These are phyloP conservation scores for Dovyalis caffra DNA, from an alignment of 345 rosid species.

Conservation along the genomic window DNA sequence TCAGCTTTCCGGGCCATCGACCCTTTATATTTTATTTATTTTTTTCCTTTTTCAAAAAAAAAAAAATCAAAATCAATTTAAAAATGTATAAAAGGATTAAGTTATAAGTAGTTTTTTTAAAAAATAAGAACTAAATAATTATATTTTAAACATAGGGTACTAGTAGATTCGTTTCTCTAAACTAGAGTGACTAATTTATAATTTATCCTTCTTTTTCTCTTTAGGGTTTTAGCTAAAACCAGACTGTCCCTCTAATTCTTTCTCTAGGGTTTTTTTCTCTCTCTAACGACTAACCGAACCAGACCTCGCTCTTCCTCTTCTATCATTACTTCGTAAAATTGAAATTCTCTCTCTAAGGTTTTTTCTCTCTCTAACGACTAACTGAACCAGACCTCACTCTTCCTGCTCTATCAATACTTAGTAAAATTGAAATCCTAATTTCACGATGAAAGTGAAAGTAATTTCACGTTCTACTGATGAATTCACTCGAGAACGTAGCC, in stretches of 20 bases:
- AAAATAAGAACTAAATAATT: too few relatives aligned
- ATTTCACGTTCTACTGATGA: slow-evolving; percentile 85
- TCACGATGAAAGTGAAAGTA: slow-evolving; percentile 69
- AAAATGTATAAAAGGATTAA: too few relatives aligned
- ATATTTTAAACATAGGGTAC: too few relatives aligned
- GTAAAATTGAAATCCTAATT: not conserved
- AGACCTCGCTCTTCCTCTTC: not conserved
- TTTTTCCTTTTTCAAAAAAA: too few relatives aligned
- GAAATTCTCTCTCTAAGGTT: not conserved
- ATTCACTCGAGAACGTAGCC: slow-evolving; percentile 94
- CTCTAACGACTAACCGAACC: not conserved
- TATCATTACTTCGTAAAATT: not conserved
- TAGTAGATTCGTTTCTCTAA: too few relatives aligned
- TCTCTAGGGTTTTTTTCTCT: not conserved
- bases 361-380: not conserved
- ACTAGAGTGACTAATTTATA: too few relatives aligned
- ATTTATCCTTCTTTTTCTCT: too few relatives aligned
- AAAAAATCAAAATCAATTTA: too few relatives aligned
- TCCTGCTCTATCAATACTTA: not conserved
- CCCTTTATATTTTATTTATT: too few relatives aligned
- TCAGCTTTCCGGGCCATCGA: too few relatives aligned
- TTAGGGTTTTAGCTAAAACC: too few relatives aligned
- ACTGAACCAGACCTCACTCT: not conserved
- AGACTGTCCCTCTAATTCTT: not conserved
- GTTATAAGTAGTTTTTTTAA: too few relatives aligned